A percentile compares a stretch with the other conserved stretches of the same genome.
Conservation (phyloP, 805 yeast genomes). For the Candida rishiriensis region DNA sequence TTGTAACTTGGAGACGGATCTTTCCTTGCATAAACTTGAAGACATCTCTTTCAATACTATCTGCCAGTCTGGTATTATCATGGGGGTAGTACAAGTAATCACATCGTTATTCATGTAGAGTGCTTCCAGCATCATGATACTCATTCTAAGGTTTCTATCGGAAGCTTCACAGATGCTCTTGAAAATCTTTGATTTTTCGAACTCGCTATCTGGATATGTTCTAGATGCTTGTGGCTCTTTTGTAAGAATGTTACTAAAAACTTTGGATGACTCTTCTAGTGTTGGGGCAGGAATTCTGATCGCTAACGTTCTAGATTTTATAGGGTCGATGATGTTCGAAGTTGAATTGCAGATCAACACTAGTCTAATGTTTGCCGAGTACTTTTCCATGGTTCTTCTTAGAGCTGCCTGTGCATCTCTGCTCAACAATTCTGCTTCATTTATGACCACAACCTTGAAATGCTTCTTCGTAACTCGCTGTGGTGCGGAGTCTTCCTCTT, state of each 20-base stretch:
- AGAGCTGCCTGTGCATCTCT: slow-evolving; percentile 95
- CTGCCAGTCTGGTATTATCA: slow-evolving; percentile 86
- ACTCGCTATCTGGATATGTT: slow-evolving; percentile 30
- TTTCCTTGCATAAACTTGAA: slow-evolving; percentile 49
- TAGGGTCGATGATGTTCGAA: slow-evolving; percentile 89
- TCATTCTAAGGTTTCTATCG: slow-evolving; percentile 71
- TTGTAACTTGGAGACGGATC: slow-evolving; percentile 58
- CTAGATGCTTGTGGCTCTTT: slow-evolving; percentile 44
- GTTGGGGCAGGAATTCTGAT: slow-evolving; percentile 86
- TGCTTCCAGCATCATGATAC: slow-evolving; percentile 78
- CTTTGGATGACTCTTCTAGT: slow-evolving; percentile 47
- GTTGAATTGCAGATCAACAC: slow-evolving; percentile 85
- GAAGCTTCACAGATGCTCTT: slow-evolving; percentile 49
- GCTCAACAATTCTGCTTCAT: slow-evolving; percentile 85
- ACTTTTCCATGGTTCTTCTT: slow-evolving; percentile 94
- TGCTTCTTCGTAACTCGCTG: slow-evolving; percentile 35
- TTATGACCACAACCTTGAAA: slow-evolving; percentile 78
- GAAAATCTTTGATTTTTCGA: slow-evolving; percentile 35
- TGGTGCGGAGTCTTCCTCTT: slow-evolving; percentile 7
- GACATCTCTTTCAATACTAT: slow-evolving; percentile 69
- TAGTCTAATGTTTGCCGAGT: slow-evolving; percentile 80
- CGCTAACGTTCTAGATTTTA: slow-evolving; percentile 84
- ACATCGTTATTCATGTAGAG: slow-evolving; percentile 64
- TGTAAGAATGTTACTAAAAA: slow-evolving; percentile 50
- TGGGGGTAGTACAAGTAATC: slow-evolving; percentile 41